A percentile compares a stretch with the other conserved stretches of the same genome.
Conservation (phyloP, 192 early-diverging fungal species). For the Rhizoclosmatium globosum region DNA sequence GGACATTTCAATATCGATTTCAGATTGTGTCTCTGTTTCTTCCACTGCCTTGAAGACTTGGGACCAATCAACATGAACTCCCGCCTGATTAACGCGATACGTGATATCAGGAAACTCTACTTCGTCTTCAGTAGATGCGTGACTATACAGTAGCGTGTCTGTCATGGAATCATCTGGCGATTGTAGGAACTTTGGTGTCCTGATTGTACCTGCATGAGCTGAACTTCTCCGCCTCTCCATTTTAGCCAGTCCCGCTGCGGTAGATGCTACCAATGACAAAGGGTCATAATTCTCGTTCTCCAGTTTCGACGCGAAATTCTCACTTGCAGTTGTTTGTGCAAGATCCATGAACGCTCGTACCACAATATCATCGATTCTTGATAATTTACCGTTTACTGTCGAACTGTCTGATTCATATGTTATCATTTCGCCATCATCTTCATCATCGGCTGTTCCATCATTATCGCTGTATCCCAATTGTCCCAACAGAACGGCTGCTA, state of each 20-base stretch:
- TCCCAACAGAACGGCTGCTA: not conserved
- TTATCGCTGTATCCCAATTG: not conserved
- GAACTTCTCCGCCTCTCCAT: not conserved
- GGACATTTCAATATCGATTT: not conserved
- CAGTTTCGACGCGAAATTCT: not conserved
- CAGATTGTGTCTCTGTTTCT: not conserved
- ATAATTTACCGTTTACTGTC: not conserved
- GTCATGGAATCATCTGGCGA: not conserved
- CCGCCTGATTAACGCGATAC: not conserved
- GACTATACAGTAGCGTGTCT: not conserved
- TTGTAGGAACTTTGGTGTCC: constrained; percentile 16
- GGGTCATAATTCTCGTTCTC: not conserved
- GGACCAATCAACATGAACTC: not conserved
- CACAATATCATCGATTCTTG: not conserved
- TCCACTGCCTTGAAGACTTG: not conserved
- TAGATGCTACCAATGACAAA: not conserved
- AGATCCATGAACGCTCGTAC: not conserved
- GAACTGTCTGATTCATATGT: not conserved
- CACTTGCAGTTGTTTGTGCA: not conserved
- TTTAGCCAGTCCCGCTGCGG: not conserved
- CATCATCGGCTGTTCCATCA: not conserved
- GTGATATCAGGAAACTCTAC: not conserved
- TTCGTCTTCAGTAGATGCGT: not conserved
- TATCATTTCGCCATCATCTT: not conserved
- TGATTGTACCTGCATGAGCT: not conserved